Evolutionary conservation across 2,329 filamentous ascomycete species (phyloP), one percentile per base, ranked within the genome.

Genomic region (Berkeleyomyces basicola): DNA sequence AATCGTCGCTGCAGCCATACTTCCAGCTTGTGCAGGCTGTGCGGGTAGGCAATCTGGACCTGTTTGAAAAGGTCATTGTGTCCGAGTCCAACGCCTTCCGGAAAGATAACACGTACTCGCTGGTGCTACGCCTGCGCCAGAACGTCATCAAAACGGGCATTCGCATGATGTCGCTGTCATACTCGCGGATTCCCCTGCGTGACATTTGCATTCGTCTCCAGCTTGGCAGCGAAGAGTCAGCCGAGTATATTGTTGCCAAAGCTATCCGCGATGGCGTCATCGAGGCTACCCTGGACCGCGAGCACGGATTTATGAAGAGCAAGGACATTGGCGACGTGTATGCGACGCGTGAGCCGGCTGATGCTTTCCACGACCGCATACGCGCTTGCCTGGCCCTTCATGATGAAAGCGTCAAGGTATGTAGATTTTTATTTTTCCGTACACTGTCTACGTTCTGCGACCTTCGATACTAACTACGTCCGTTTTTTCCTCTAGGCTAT

Each of bases 61-160:
- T 91, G 66, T 99, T 99, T 73, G 82, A 96, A 73, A 89, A 85
- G 67, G 85, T 87, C 53, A 91, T 97, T 66, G 86, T 87, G 69
- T 82, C 85, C 59, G 85, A 96, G 71, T 85, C 86, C 64, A 83
- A 88, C 53, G 86, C 85, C 9, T 99, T 97, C 84, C 87, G 90
- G 70, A 86, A 87, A 67, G 93, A 99, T 72, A 89, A 89, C 63
- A 97, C 92, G 23, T 97, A 97, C 78, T 95, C 91, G 9, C 80
- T 99, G 64, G 95, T 97, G 69, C 82, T 97, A 66, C 91, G 93
- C 66, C 81, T 99, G 66, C 86, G 93, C 69, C 93, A 99, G 75
- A 99, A 99, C 72, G 93, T 99, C 71, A 97, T 99, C 83, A 96
- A 96, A 80, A 99, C 93, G 3, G 93, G 93, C 67, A 96, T 99